Base-by-base conservation (phyloP, 805 yeast genomes). In the Candida xiaguanensis region DNA sequence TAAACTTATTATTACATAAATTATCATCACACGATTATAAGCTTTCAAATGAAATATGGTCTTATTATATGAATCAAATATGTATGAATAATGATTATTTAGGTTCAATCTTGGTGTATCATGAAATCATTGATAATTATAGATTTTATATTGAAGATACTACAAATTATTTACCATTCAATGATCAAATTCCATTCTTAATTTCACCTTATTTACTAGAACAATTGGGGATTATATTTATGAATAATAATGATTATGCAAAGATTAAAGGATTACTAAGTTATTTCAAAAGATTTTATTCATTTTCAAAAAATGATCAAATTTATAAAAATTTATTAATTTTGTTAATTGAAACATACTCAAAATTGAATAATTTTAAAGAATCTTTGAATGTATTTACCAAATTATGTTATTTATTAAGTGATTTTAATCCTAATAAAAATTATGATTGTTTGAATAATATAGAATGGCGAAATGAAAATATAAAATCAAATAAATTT, bases 221-320 rank as follows among this genome's bases (percentile, higher is more conserved):
- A 31, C 42, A 43, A 7, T 42, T 68, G 8, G 58, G 63, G 1
- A 26, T 49, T 5, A 56, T 66, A 5, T 67, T 63, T 38, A 49
- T 50, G 12, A 55, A 51, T 8, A 46, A 57, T 24, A 50, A 51
- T 8, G 62, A 60, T 38, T 45, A 51, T 1, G 40, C 42, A 7
- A 49, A 60, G 26, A 48, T 66, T 3, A 43, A 55, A 12, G 71
- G 71, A 1, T 34, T 67, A 14, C 34, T 56, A 1, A 47, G 43
- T 12, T 68, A 68, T 42, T 67, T 67, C 50, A 61, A 59, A 45
- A 48, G 69, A 25, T 67, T 57, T 41, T 68, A 63, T 48, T 66
- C 71, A 1, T 55, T 56, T 34, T 42, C 51, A 14, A 56, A 62
- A 20, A 65, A 67, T 45, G 42, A 52, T 28, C 39, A 32, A 5